A percentile compares a stretch with the other conserved stretches of the same genome.
Conservation (phyloP, 1,139 yeast genomes). For the Blastobotrys illinoisensis region DNA sequence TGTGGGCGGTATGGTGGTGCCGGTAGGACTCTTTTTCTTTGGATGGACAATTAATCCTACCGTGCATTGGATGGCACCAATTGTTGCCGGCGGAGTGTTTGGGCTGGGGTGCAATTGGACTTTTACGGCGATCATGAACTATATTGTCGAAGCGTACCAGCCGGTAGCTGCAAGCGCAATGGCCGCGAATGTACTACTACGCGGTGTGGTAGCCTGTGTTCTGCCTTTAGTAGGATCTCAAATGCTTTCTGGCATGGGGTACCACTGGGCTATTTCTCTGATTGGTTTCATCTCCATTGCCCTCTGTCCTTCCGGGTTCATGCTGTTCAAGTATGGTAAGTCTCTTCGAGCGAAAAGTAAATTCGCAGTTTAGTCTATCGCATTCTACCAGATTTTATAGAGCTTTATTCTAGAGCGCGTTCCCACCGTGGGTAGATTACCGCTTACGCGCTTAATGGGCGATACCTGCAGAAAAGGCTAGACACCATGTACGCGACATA, state of each 20-base stretch:
- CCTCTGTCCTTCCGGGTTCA: conserved; percentile 21
- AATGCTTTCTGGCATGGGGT: conserved; percentile 47
- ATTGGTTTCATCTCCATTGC: conserved; percentile 34
- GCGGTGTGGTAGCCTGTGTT: conserved; percentile 58
- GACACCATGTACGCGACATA: conserved; percentile 82
- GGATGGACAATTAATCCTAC: conserved; percentile 65
- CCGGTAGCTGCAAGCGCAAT: conserved; percentile 61
- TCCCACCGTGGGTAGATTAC: no score
- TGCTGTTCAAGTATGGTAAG: conserved; percentile 12
- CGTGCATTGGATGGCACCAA: conserved; percentile 80
- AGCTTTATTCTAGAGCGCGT: not conserved
- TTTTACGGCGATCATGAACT: conserved; percentile 45
- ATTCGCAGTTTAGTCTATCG: conserved; percentile 4
- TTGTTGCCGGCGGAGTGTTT: conserved; percentile 54
- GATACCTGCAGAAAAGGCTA: conserved; percentile 63
- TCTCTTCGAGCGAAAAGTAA: conserved; percentile 4
- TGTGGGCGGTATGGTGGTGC: conserved; percentile 43
- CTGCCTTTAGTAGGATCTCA: conserved; percentile 65
- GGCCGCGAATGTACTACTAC: conserved; percentile 62
- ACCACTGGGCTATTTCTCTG: conserved; percentile 54
- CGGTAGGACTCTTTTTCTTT: conserved; percentile 59
- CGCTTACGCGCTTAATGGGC: not conserved
- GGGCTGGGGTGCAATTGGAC: conserved; percentile 53
- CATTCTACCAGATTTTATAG: not conserved
- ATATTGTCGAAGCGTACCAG: conserved; percentile 51